Evolutionary conservation across 768 basidiomycete species (phyloP).

Genomic region (Harrya chromipes): DNA sequence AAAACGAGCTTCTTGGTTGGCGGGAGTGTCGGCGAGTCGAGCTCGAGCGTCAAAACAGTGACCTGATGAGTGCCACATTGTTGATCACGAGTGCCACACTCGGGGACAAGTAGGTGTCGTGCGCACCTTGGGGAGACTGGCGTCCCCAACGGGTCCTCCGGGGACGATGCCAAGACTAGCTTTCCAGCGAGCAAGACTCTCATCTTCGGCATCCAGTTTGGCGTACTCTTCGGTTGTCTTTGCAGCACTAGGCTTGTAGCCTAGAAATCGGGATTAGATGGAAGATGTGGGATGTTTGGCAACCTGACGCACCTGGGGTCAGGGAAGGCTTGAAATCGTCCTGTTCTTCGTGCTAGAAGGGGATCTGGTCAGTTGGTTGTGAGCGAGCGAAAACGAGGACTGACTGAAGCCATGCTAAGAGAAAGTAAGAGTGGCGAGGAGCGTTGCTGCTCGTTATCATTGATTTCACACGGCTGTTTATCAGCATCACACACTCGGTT

Average conservation of each 20-base stretch:
- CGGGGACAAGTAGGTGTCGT: neutral
- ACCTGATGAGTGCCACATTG: constrained; percentile 41
- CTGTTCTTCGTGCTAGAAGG: constrained; percentile 53
- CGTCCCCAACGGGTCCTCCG: constrained; percentile 37
- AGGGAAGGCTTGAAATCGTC: constrained; percentile 64
- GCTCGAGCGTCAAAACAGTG: constrained; percentile 70
- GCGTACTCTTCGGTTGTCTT: constrained; percentile 83
- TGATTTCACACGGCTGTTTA: constrained; percentile 63
- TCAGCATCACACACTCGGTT: constrained; percentile 12
- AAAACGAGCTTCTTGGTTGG: constrained; percentile 60
- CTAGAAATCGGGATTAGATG: constrained; percentile 38
- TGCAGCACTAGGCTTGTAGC: constrained; percentile 68
- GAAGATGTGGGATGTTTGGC: constrained; percentile 1
- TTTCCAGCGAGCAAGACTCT: constrained; percentile 95
- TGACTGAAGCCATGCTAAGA: constrained; percentile 51
- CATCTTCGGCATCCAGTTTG: constrained; percentile 83
- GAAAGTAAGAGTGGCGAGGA: constrained; percentile 10
- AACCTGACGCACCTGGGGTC: constrained; percentile 58
- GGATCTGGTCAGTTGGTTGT: constrained; percentile 1
- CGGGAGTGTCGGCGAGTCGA: constrained; percentile 71
- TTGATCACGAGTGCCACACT: constrained; percentile 22
- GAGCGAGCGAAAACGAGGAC: constrained; percentile 20
- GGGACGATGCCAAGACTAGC: constrained; percentile 83
- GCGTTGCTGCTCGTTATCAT: constrained; percentile 27
- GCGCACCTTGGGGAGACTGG: constrained; percentile 63